Evolutionary conservation across 129 eudicot genomes (phyloP), one percentile per base, ranked within the genome.

Genomic region (Silybum marianum): DNA sequence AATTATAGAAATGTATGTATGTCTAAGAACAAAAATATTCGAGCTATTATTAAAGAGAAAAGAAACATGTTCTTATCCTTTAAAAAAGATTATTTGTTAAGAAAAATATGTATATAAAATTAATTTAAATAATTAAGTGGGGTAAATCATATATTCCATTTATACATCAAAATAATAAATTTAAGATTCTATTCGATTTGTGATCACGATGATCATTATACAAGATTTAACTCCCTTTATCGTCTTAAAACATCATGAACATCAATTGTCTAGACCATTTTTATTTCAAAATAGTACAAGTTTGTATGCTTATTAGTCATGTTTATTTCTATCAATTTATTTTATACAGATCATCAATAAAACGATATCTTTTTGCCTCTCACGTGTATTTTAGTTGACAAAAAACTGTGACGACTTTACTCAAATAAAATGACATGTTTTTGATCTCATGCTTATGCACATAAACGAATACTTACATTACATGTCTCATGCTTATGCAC

Each of bases 81-180:
- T 34, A 14, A n/a, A 14, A 80, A 16, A 71, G 60, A 19, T 28
- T 69, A 46, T 79, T 34, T 3, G 58, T 22, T 7, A 71, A 63
- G 69, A n/a, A 34, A 34, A 71, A 30, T 3, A 34, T 38, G 11
- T 32, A 8, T 10, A 30, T 58, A 36, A 2, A 46, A 34, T 21
- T 69, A 28, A 7, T 19, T 69, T n/a, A 46, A 70, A 32, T 80
- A 71, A 38, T 23, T 36, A 80, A 71, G 77, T 71, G 77, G 70
- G 38, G 32, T 79, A 67, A 36, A 54, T 65, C 11, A 48, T 46
- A 46, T 32, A 51, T 58, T 70, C 71, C 71, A 9, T 79, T 71
- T 44, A 26, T 34, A 32, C 25, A 2, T 22, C 54, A 6, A 12
- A 54, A 30, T 62, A 26, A 78, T 6, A 58, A 40, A 23, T 21